Base-by-base conservation (phyloP, 2,329 filamentous ascomycete genomes). In the Podosphaera aphanis region DNA sequence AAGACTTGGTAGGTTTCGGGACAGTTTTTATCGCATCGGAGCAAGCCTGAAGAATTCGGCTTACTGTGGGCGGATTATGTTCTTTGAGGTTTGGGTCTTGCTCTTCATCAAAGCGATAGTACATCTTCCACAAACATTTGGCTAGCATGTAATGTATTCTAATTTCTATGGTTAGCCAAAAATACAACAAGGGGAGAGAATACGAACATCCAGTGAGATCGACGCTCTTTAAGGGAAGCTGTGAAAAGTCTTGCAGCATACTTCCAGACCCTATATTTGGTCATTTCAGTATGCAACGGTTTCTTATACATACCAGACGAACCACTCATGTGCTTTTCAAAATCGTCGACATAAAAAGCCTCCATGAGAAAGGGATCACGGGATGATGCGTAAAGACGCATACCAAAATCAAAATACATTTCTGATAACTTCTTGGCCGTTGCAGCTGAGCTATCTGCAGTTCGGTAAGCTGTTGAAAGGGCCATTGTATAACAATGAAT, bases 71-170 rank as follows among this genome's bases (percentile, higher is more conserved):
- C 48, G 41, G 52, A 21, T 45, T 53, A 15, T 41, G 18, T 56
- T 57, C 50, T 63, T 53, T 31, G 49, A 59, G 56, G 48, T 63
- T 53, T 11, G 53, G 55, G 54, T 61, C 47, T 61, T 59, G 47
- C 56, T 63, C 51, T 54, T 60, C 50, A 19, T 64, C 63, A 41
- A 66, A 64, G 33, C 63, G 64, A 38, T 61, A 64, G 52, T 70
- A 75, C 69, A 82, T 77, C 58, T 83, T 83, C 73, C 77, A 82
- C 2, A 76, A 63, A 54, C 76, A 79, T 62, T 83, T 83, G 19
- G 72, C 74, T 7, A 78, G 68, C 67, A 78, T 77, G 54, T 77
- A 83, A 53, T 78, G 70, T 48, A 71, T 71, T 60, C 67, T 71
- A 51, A 15, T 6, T n/a, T 45, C 62, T 48, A 63, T 54, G 23